Evolutionary conservation across 768 basidiomycete species (phyloP).

Genomic region (Lentinula boryana): DNA sequence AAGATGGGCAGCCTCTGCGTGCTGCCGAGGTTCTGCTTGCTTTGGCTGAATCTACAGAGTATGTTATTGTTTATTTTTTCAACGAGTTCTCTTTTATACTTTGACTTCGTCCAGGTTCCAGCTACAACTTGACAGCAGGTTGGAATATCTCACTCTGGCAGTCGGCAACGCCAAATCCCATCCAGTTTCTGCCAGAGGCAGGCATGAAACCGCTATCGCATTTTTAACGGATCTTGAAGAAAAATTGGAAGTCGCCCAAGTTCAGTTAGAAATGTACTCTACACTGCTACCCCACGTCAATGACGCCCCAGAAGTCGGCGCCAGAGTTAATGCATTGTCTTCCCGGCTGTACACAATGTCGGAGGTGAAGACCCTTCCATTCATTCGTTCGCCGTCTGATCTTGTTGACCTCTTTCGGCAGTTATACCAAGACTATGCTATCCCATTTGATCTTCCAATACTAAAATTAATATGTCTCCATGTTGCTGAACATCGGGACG

Average conservation of each 20-base stretch:
- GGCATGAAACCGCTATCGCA: slow-evolving; percentile 86
- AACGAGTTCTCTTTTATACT: not conserved
- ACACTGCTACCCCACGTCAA: slow-evolving; percentile 53
- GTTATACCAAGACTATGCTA: slow-evolving; percentile 86
- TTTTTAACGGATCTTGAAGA: slow-evolving; percentile 96
- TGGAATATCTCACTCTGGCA: slow-evolving; percentile 91
- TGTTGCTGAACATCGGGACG: slow-evolving; percentile 89
- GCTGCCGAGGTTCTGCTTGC: slow-evolving; percentile 83
- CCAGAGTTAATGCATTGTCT: slow-evolving; percentile 54
- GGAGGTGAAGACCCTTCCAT: slow-evolving; percentile 45
- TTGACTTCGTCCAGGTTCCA: slow-evolving; percentile 42
- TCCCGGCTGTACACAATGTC: slow-evolving; percentile 71
- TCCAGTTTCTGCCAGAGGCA: slow-evolving; percentile 67
- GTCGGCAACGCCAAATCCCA: slow-evolving; percentile 97
- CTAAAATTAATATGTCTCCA: slow-evolving; percentile 89
- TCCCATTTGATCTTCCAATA: slow-evolving; percentile 76
- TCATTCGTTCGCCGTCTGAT: not conserved
- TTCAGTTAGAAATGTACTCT: slow-evolving; percentile 89
- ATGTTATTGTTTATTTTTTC: slow-evolving; percentile 21
- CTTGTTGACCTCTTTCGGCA: slow-evolving; percentile 20
- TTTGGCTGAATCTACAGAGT: slow-evolving; percentile 84
- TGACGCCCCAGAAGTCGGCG: slow-evolving; percentile 57
- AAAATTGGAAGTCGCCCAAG: slow-evolving; percentile 93
- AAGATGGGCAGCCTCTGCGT: slow-evolving; percentile 78
- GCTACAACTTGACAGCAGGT: slow-evolving; percentile 61